Conservation (phyloP, 75 land plant species). For the Chamaecyparis obtusa region DNA sequence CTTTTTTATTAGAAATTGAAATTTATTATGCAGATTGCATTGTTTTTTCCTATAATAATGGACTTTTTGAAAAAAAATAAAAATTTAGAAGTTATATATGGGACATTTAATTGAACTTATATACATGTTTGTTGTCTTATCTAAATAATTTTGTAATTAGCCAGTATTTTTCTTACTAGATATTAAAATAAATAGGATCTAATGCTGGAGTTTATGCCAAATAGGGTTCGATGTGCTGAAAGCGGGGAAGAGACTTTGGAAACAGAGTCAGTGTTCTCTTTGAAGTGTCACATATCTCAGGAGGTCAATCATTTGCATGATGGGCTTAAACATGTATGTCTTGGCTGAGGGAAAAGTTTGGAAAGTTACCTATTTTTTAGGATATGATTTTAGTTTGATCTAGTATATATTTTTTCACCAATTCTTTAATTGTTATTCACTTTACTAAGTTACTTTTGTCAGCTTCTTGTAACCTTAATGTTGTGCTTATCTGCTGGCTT, state of each 20-base stretch:
- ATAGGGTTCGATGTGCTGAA: constrained; percentile 82
- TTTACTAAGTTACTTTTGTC: neutral
- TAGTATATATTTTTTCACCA: neutral
- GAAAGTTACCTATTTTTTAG: neutral
- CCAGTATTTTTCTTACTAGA: neutral
- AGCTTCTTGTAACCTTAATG: neutral
- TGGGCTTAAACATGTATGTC: constrained; percentile 80
- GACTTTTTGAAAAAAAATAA: neutral
- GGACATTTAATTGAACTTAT: neutral
- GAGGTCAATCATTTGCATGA: constrained; percentile 96
- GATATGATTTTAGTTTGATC: neutral
- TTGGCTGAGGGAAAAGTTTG: neutral
- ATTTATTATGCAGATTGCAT: neutral
- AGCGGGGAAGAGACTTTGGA: constrained; percentile 93
- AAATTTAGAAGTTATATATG: neutral
- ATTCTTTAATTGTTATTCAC: neutral
- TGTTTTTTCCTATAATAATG: neutral
- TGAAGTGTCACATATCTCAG: constrained; percentile 94
- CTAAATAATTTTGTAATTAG: neutral
- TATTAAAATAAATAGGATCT: neutral
- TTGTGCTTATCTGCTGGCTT: neutral
- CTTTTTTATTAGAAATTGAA: neutral
- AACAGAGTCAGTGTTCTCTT: constrained; percentile 76
- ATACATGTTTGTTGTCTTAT: neutral
- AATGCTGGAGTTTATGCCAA: neutral